Percentiles rank a stretch among this genome's conserved stretches.
phyloP scores from a whole-genome alignment of 352 stramenopile species.

The Detonula confervacea region DNA sequence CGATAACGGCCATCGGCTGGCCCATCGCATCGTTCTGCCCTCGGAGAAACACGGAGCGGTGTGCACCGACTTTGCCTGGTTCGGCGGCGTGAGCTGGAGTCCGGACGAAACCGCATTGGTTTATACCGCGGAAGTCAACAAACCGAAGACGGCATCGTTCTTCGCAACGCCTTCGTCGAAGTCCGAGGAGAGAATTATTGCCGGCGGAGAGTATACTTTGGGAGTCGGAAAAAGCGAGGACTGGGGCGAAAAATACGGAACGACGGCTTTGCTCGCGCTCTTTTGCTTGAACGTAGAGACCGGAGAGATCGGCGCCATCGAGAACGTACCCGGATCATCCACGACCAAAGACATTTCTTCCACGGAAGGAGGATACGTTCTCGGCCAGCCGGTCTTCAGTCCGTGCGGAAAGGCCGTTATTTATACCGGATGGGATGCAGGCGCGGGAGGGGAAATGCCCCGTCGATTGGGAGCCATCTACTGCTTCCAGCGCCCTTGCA shows the following conservation, averaged over 20 bases:
- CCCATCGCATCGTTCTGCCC: slow-evolving; percentile 55
- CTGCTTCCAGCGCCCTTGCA: slow-evolving; percentile 69
- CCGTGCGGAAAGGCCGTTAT: slow-evolving; percentile 61
- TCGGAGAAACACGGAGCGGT: slow-evolving; percentile 59
- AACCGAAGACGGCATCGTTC: slow-evolving; percentile 62
- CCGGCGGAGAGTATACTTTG: slow-evolving; percentile 65
- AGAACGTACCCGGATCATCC: slow-evolving; percentile 60
- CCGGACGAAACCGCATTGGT: slow-evolving; percentile 64
- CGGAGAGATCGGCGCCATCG: slow-evolving; percentile 53
- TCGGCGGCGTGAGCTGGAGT: slow-evolving; percentile 67
- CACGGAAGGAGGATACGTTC: slow-evolving; percentile 38
- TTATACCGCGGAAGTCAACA: slow-evolving; percentile 69
- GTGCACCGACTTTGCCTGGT: slow-evolving; percentile 61
- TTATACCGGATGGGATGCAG: slow-evolving; percentile 78
- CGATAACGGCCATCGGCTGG: slow-evolving; percentile 43
- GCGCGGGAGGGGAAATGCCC: slow-evolving; percentile 58
- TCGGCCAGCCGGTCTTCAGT: slow-evolving; percentile 71
- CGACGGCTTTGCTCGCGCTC: slow-evolving; percentile 61
- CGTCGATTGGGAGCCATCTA: slow-evolving; percentile 73
- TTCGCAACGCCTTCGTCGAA: slow-evolving; percentile 32
- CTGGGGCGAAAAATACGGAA: slow-evolving; percentile 75
- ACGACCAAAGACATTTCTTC: slow-evolving; percentile 16
- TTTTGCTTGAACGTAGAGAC: slow-evolving; percentile 68
- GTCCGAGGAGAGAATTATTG: slow-evolving; percentile 15
- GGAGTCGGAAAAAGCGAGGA: slow-evolving; percentile 67